A percentile compares a stretch with the other conserved stretches of the same genome.
These are phyloP conservation scores for Cichorium intybus DNA, from an alignment of 140 eudicot species.

Conservation along the genomic window DNA sequence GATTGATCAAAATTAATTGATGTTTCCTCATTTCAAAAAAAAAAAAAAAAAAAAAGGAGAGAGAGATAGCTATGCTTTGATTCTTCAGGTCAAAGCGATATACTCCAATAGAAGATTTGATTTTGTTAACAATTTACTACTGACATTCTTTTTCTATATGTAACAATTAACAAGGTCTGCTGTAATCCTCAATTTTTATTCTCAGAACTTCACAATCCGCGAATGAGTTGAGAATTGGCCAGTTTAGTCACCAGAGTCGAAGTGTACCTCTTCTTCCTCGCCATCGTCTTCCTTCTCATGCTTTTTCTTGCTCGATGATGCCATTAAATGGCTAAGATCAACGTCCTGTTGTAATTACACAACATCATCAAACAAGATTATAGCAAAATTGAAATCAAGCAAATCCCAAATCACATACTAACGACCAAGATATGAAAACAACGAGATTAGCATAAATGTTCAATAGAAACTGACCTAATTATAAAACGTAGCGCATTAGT, in stretches of 20 bases:
- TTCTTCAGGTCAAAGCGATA: conserved; percentile 3
- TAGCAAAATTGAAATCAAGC: not conserved
- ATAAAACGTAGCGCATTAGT: not conserved
- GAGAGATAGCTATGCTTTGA: not conserved
- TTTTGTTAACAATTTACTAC: not conserved
- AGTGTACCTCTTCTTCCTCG: conserved; percentile 34
- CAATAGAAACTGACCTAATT: conserved; percentile 19
- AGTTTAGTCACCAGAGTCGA: not conserved
- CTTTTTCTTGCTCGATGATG: conserved; percentile 44
- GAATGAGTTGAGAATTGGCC: conserved; percentile 1
- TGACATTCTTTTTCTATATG: conserved; percentile 13
- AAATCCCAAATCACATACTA: conserved; percentile 5
- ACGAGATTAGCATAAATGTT: not conserved
- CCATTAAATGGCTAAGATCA: conserved; percentile 32
- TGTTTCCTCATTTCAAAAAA: not conserved
- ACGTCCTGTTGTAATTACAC: conserved; percentile 21
- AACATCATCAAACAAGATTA: not conserved
- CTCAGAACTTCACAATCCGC: not conserved
- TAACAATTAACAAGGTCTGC: not conserved
- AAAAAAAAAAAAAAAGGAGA: not conserved
- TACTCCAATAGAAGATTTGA: not conserved
- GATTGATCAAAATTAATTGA: not conserved
- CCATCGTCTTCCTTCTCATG: conserved; percentile 29
- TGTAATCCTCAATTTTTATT: not conserved
- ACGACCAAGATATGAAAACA: not conserved